Conservation (phyloP, 78 protist genomes). For the Polysphondylium violaceum region DNA sequence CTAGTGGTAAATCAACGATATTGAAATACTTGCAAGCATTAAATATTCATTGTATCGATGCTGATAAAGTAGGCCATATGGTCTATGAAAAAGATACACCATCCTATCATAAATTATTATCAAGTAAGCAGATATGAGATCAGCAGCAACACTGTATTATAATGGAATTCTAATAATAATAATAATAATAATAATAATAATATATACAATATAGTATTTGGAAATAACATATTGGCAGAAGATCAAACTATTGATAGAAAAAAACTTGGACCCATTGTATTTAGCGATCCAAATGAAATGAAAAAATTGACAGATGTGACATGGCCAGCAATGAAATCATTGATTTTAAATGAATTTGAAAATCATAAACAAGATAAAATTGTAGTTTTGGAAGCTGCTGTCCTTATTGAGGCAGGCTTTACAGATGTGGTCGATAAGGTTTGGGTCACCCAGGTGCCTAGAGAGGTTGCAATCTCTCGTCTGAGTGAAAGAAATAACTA, state of each 20-base stretch:
- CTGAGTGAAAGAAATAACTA: constrained; percentile 22
- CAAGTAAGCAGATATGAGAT: too few species aligned
- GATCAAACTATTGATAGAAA: constrained; percentile 48
- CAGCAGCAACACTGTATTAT: too few species aligned
- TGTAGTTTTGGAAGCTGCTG: constrained; percentile 74
- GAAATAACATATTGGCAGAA: background rate
- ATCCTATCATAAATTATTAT: constrained; percentile 2
- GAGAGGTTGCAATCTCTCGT: constrained; percentile 33
- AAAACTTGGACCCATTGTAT: constrained; percentile 74
- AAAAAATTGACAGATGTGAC: constrained; percentile 22
- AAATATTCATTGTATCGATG: constrained; percentile 42
- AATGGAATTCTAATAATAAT: too few species aligned
- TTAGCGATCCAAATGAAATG: constrained; percentile 34
- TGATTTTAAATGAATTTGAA: constrained; percentile 31
- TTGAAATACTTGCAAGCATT: constrained; percentile 32
- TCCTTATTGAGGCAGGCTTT: constrained; percentile 62
- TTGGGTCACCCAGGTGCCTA: constrained; percentile 54
- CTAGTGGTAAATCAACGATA: constrained; percentile 66
- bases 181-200: too few species aligned
- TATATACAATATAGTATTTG: constrained; percentile 8
- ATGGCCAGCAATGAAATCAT: constrained; percentile 61
- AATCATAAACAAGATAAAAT: background rate
- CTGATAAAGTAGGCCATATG: constrained; percentile 62
- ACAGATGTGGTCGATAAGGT: constrained; percentile 20
- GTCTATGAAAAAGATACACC: constrained; percentile 31